A percentile compares a stretch with the other conserved stretches of the same genome.
phyloP scores from a whole-genome alignment of 768 basidiomycete genomes.

The Collybiopsis confluens region DNA sequence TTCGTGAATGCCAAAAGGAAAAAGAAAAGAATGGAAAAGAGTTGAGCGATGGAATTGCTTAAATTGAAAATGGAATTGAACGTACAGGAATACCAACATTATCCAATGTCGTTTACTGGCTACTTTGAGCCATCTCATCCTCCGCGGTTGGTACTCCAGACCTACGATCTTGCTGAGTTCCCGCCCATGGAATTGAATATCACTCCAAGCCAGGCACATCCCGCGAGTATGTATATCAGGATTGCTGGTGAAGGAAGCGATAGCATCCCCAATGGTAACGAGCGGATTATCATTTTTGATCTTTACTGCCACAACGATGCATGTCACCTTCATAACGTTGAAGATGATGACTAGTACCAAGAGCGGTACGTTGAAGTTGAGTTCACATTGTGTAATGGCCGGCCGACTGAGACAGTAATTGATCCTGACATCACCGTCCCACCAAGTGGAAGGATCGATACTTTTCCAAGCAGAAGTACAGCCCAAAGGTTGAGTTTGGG shows the following conservation, averaged over 20 bases:
- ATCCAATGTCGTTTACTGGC: too few species aligned
- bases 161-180: too few species aligned
- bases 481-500: neutral
- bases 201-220: neutral
- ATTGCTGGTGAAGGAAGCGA: neutral
- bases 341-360: neutral
- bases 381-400: neutral
- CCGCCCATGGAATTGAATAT: too few species aligned
- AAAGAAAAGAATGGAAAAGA: too few species aligned
- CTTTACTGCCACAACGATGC: neutral
- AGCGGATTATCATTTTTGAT: neutral
- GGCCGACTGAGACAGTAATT: neutral
- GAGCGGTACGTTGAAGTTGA: neutral
- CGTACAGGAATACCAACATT: too few species aligned
- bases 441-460: neutral
- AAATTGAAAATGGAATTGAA: too few species aligned
- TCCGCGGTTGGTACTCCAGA: too few species aligned
- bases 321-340: neutral
- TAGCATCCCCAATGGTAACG: neutral
- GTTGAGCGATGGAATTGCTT: too few species aligned
- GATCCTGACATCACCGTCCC: neutral
- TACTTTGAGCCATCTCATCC: too few species aligned
- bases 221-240: neutral
- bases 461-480: neutral
- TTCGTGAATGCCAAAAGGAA: too few species aligned